Evolutionary conservation across 148 eudicot genomes (phyloP).

Genomic region (Silene latifolia): DNA sequence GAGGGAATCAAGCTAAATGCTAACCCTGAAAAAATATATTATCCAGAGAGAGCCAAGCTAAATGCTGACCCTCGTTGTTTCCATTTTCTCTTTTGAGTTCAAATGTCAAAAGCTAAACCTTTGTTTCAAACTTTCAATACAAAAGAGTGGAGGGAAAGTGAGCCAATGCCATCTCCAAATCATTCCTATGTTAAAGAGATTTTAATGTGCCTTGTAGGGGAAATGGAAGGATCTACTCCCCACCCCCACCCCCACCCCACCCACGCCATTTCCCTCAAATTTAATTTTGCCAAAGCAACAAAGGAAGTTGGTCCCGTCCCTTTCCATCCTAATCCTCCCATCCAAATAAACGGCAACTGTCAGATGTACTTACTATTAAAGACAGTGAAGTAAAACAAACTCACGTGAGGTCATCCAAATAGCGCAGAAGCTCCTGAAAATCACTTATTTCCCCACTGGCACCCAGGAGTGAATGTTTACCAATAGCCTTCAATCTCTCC

Average conservation of each 20-base stretch:
- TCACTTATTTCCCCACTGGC: conserved; percentile 97
- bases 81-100: background rate
- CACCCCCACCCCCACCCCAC: too few relatives aligned
- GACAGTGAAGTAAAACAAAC: conserved; percentile 16
- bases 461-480: conserved; percentile 90
- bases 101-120: background rate
- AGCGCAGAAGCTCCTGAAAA: conserved; percentile 79
- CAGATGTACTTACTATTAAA: background rate
- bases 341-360: background rate
- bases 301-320: background rate
- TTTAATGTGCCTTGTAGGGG: too few relatives aligned
- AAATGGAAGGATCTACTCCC: too few relatives aligned
- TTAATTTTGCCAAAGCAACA: background rate
- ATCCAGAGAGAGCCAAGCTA: background rate
- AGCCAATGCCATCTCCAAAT: background rate
- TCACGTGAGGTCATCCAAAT: conserved; percentile 88
- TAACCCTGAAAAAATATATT: too few relatives aligned
- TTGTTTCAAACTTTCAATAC: background rate
- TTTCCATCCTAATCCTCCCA: background rate
- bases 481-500: conserved; percentile 79
- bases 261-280: too few relatives aligned
- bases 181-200: background rate
- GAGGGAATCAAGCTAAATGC: background rate
- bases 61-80: background rate
- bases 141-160: background rate